phyloP scores from a whole-genome alignment of 1,139 yeast genomes.

The Protomyces pachydermus region DNA sequence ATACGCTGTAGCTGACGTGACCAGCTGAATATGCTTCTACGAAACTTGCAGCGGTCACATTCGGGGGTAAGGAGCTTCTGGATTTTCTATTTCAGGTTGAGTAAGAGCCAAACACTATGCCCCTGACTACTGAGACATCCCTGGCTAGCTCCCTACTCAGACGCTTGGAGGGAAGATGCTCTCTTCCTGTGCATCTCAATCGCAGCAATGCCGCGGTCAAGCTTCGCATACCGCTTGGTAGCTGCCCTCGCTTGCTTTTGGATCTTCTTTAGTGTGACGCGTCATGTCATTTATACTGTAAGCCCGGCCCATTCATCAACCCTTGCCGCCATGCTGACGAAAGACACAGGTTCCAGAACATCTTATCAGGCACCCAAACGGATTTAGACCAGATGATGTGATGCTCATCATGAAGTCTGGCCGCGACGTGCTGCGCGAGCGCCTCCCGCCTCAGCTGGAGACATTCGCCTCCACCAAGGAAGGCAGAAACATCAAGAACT shows the following conservation, averaged over 20 bases:
- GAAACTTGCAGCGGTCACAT: no score
- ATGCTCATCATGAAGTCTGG: slow-evolving; percentile 18
- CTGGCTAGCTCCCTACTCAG: not conserved
- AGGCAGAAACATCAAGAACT: slow-evolving; percentile 6
- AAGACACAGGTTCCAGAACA: not conserved
- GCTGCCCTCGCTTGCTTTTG: not conserved
- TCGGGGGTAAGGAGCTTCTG: no score
- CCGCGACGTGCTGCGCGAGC: slow-evolving; percentile 1
- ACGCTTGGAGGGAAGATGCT: not conserved
- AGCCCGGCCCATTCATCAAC: not conserved
- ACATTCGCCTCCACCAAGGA: slow-evolving; percentile 12
- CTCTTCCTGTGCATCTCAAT: not conserved
- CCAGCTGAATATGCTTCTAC: no score
- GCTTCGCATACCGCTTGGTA: not conserved
- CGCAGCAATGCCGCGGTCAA: not conserved
- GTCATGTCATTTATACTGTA: not conserved
- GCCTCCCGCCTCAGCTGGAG: slow-evolving; percentile 15
- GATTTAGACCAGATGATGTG: not conserved
- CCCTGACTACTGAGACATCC: not conserved
- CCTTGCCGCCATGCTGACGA: not conserved
- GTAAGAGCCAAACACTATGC: not conserved
- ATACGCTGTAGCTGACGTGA: no score
- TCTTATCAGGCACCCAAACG: not conserved
- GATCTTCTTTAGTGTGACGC: not conserved
- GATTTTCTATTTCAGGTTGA: no score